Evolutionary conservation across 139 green algal genomes (phyloP).

Genomic region (Ettlia oleoabundans): DNA sequence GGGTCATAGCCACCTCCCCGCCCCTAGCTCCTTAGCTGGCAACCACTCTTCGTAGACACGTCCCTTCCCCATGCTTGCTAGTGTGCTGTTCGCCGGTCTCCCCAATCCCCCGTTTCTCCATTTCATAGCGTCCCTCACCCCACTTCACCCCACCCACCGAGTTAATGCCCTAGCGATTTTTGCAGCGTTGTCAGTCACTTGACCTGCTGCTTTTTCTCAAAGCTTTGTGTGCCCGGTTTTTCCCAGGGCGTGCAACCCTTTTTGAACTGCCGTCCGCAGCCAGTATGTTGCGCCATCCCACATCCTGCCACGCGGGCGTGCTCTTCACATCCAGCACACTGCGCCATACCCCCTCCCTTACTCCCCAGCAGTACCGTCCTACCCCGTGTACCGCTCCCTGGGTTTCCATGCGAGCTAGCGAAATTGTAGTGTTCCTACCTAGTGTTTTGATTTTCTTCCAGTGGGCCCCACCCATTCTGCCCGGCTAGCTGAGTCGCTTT

Average conservation of each 20-base stretch:
- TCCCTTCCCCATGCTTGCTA: background rate
- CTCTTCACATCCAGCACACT: background rate
- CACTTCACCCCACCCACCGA: background rate
- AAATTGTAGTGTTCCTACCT: too few relatives aligned
- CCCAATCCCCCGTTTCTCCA: background rate
- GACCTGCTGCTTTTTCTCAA: background rate
- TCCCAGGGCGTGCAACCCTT: background rate
- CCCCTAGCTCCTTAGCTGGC: too few relatives aligned
- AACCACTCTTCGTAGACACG: background rate
- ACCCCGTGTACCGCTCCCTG: too few relatives aligned
- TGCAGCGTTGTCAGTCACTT: background rate
- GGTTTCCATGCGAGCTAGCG: too few relatives aligned
- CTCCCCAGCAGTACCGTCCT: too few relatives aligned
- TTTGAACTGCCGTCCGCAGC: background rate
- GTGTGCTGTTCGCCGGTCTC: background rate
- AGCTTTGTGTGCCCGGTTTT: too few relatives aligned
- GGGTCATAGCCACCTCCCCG: too few relatives aligned
- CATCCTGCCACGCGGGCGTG: background rate
- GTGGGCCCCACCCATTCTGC: too few relatives aligned
- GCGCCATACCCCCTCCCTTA: background rate
- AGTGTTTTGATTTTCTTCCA: too few relatives aligned
- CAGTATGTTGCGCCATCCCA: background rate
- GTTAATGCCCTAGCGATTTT: conserved; percentile 10
- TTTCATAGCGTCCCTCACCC: background rate
- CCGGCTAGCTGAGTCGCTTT: too few relatives aligned